A percentile compares a stretch with the other conserved stretches of the same genome.
Evolutionary conservation across 2,329 filamentous ascomycete species (phyloP).

Genomic region (Scopulariopsis brevicaulis): DNA sequence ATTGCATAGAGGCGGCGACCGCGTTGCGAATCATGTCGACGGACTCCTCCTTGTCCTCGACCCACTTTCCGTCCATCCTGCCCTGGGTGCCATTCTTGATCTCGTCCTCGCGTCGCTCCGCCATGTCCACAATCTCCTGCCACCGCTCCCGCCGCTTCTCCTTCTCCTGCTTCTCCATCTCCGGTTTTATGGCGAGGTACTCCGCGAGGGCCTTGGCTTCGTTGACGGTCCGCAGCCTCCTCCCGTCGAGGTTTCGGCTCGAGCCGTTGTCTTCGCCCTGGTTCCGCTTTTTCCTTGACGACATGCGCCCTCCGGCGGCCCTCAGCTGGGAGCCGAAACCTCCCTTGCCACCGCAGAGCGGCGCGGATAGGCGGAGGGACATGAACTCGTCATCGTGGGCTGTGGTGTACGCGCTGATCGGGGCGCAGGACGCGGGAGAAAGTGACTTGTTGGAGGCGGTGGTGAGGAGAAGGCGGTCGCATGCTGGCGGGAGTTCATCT

Average conservation of each 20-base stretch:
- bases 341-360: slow-evolving; percentile 86
- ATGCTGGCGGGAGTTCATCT: slow-evolving; percentile 41
- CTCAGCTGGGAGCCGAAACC: slow-evolving; percentile 96
- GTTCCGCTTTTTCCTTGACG: slow-evolving; percentile 78
- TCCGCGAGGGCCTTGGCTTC: slow-evolving; percentile 94
- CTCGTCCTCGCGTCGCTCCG: slow-evolving; percentile 76
- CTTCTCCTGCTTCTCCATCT: slow-evolving; percentile 92
- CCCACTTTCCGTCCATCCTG: slow-evolving; percentile 79
- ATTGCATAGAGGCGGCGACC: slow-evolving; percentile 58
- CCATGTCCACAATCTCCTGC: slow-evolving; percentile 77
- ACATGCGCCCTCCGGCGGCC: slow-evolving; percentile 96
- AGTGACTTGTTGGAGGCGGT: slow-evolving; percentile 70
- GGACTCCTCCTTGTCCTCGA: slow-evolving; percentile 88
- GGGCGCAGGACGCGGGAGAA: slow-evolving; percentile 33
- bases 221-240: slow-evolving; percentile 79
- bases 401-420: slow-evolving; percentile 52
- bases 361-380: slow-evolving; percentile 67
- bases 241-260: slow-evolving; percentile 85
- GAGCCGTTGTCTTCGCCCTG: slow-evolving; percentile 79
- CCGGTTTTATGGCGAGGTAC: slow-evolving; percentile 88
- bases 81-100: slow-evolving; percentile 62
- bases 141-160: slow-evolving; percentile 75
- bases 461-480: slow-evolving; percentile 61
- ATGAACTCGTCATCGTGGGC: slow-evolving; percentile 55
- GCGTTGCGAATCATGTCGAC: slow-evolving; percentile 72